Conservation (phyloP, 352 stramenopile species). For the Aphanomyces astaci region DNA sequence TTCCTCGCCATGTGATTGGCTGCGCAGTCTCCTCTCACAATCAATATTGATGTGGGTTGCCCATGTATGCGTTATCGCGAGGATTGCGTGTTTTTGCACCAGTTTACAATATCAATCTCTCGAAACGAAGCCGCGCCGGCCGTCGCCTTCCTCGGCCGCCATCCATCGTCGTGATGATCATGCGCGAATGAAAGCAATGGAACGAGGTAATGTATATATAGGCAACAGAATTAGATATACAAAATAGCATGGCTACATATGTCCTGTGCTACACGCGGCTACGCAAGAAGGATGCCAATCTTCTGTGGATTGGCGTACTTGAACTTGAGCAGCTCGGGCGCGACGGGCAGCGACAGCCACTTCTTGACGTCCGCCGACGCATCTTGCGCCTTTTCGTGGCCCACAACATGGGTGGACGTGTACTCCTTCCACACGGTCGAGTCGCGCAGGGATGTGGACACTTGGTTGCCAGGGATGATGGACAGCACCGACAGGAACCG, state of each 20-base stretch:
- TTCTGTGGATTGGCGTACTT: constrained; percentile 81
- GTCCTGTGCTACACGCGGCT: not conserved
- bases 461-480: constrained; percentile 61
- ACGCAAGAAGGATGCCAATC: constrained; percentile 34
- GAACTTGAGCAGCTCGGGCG: constrained; percentile 64
- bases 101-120: no score
- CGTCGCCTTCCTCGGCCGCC: no score
- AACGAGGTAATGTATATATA: not conserved
- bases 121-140: no score
- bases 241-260: no score
- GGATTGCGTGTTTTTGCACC: no score
- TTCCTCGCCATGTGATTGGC: not conserved
- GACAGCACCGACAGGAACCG: constrained; percentile 75
- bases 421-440: constrained; percentile 22
- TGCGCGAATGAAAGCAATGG: no score
- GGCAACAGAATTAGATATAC: not conserved
- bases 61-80: not conserved
- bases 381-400: constrained; percentile 57
- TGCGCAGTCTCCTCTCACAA: not conserved
- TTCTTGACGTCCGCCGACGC: constrained; percentile 72
- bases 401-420: not conserved
- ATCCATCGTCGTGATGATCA: no score
- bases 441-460: constrained; percentile 13
- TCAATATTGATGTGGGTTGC: not conserved
- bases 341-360: constrained; percentile 60